These are phyloP conservation scores for Camelina neglecta DNA, from an alignment of 345 rosid genomes.

Conservation along the genomic window DNA sequence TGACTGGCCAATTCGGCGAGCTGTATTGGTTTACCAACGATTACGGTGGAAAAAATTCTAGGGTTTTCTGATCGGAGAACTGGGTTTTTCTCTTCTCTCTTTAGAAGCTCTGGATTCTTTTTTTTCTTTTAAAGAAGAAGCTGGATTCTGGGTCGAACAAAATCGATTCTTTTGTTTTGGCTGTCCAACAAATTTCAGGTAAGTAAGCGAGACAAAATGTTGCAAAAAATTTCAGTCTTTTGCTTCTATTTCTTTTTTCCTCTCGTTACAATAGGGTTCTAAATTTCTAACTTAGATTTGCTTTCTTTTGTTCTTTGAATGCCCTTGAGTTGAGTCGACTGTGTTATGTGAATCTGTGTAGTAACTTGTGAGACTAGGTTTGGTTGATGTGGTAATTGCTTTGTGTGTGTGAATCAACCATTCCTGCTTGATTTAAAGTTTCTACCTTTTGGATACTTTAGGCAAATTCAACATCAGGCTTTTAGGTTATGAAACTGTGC, in stretches of 20 bases:
- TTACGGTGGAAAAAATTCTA: not conserved
- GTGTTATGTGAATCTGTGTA: not conserved
- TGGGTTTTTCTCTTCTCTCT: slow-evolving; percentile 3
- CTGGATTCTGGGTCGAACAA: not conserved
- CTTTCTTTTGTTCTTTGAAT: not conserved
- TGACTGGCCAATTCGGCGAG: slow-evolving; percentile 2
- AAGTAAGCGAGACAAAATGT: not conserved
- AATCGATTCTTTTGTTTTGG: not conserved
- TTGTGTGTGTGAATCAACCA: not conserved
- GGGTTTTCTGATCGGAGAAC: slow-evolving; percentile 11
- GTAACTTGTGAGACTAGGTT: not conserved
- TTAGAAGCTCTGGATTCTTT: not conserved
- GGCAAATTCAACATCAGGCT: not conserved
- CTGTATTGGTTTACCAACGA: not conserved
- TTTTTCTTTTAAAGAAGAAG: too few species aligned
- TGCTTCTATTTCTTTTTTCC: not conserved
- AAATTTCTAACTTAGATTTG: not conserved
- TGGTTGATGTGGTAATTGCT: not conserved
- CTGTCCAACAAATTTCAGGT: not conserved
- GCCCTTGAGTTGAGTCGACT: not conserved
- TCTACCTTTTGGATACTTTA: not conserved
- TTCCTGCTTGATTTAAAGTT: not conserved
- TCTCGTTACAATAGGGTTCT: not conserved
- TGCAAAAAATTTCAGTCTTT: not conserved
- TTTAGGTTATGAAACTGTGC: not conserved